Evolutionary conservation across 176 grass and related monocot genomes (phyloP), one percentile per base, ranked within the genome.

Genomic region (Carex littledalei): DNA sequence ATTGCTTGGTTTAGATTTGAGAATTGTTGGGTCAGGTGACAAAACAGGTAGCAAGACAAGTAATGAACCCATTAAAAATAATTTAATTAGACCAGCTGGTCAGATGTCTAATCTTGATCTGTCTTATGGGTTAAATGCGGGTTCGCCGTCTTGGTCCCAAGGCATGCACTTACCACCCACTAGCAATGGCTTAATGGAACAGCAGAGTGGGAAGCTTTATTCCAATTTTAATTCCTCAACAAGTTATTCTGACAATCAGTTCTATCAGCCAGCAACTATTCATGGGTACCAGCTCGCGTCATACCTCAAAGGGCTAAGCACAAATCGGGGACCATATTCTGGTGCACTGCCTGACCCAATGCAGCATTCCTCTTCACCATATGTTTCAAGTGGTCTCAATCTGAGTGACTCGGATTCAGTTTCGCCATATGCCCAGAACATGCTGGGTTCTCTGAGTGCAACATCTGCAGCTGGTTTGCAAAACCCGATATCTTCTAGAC

Each of bases 191-290:
- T 66, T 90, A 76, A 85, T 92, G 49, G 90, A 92, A 77, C 87
- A 94, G 76, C 87, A 87, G 52, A 89, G 70, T 84, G 84, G 86
- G 72, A 90, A 88, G 78, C 63, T 86, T 24, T 86, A 91, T 87
- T 90, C 90, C 26, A 96, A 92, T 86, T 91, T 86, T 65, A 83
- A 81, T 85, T 13, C 78, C 17, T 84, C 88, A 67, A 66, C 90
- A 64, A 87, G 86, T 69, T 94, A 91, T 82, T 90, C 88, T 14
- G 88, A 96, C 67, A 94, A 81, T 72, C 91, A 91, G 82, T 94
- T 92, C 84, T 96, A 99, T 84, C 97, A 99, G 66, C 93, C 97
- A 35, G 93, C 91, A 5, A 99, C 97, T 35, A 89, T 99, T 85
- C 97, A 99, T 81, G 97, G 93, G 16, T 99, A 95, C 80, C 90